Evolutionary conservation across 106 monocot genomes (phyloP).

Genomic region (Dendrobium catenatum): DNA sequence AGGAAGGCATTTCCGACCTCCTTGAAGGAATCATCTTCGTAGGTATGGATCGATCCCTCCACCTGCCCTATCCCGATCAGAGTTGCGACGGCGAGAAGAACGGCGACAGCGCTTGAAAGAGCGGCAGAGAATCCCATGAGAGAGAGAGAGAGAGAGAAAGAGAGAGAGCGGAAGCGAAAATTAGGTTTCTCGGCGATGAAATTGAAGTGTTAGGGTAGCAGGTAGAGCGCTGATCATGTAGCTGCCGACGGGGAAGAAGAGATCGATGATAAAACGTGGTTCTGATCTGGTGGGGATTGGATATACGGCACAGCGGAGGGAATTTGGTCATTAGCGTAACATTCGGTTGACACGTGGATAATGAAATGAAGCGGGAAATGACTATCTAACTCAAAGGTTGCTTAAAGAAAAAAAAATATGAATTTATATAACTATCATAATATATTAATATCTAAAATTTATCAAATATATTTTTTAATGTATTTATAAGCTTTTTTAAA

Average conservation of each 20-base stretch:
- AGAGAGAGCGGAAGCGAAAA: neutral
- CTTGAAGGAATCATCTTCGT: slow-evolving; percentile 61
- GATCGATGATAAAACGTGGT: neutral
- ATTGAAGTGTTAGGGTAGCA: neutral
- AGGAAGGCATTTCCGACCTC: slow-evolving; percentile 95
- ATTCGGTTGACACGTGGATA: neutral
- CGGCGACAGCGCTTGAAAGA: slow-evolving; percentile 14
- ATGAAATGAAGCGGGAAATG: neutral
- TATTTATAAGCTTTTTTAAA: no score
- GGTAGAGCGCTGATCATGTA: neutral
- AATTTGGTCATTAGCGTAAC: neutral
- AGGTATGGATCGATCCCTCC: slow-evolving; percentile 77
- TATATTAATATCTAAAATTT: no score
- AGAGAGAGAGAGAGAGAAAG: slow-evolving; percentile 12
- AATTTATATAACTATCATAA: no score
- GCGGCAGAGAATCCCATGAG: slow-evolving; percentile 34
- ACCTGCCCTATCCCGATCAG: neutral
- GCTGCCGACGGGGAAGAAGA: neutral
- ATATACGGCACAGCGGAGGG: neutral
- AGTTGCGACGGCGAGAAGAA: slow-evolving; percentile 1
- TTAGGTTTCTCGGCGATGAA: neutral
- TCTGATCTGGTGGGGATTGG: neutral
- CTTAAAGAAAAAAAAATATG: no score
- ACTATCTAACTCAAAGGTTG: no score
- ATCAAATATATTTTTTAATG: no score